Evolutionary conservation across 768 basidiomycete genomes (phyloP).

Genomic region (Lentinus brumalis): DNA sequence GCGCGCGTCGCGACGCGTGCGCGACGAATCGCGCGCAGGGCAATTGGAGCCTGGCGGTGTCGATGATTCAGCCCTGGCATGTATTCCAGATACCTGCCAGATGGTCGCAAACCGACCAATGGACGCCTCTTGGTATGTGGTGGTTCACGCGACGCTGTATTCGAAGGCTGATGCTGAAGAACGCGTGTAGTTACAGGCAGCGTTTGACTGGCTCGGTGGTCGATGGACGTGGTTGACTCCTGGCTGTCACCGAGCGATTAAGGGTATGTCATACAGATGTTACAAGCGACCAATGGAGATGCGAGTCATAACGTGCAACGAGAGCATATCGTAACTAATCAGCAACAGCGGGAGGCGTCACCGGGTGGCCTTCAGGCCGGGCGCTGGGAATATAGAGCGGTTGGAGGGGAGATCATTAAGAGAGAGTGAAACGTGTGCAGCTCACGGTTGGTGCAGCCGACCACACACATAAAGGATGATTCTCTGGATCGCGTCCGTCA

Average conservation of each 20-base stretch:
- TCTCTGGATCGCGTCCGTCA: slow-evolving; percentile 63
- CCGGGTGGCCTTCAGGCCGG: not conserved
- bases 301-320: slow-evolving; percentile 19
- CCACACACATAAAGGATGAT: slow-evolving; percentile 62
- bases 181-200: not conserved
- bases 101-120: not conserved
- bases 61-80: slow-evolving; percentile 18
- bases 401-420: not conserved
- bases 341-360: not conserved
- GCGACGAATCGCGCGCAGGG: slow-evolving; percentile 16
- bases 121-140: slow-evolving; percentile 5
- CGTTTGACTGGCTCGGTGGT: slow-evolving; percentile 16
- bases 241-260: slow-evolving; percentile 2
- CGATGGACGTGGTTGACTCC: not conserved
- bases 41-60: slow-evolving; percentile 14
- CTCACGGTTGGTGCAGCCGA: slow-evolving; percentile 15
- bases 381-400: not conserved
- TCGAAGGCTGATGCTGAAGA: not conserved
- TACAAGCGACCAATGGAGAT: slow-evolving; percentile 5
- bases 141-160: slow-evolving; percentile 3
- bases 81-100: slow-evolving; percentile 16
- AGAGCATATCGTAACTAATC: slow-evolving; percentile 9
- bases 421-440: not conserved
- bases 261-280: slow-evolving; percentile 9
- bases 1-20: not conserved